Percentiles rank a stretch among this genome's conserved stretches.
These are phyloP conservation scores for Pyrenula aspistea DNA, from an alignment of 495 filamentous ascomycete genomes.

Conservation along the genomic window DNA sequence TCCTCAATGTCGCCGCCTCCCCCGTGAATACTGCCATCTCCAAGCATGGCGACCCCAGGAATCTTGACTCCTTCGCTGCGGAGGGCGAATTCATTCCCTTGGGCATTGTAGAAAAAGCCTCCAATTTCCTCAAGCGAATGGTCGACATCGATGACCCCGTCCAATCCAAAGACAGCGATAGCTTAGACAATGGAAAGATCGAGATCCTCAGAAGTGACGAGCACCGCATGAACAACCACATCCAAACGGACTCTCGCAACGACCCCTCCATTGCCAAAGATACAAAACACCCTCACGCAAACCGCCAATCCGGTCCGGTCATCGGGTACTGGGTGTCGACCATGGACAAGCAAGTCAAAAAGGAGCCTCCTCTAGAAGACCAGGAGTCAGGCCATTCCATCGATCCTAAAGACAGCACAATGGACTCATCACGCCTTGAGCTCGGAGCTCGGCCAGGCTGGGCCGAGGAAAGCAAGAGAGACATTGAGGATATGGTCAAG, in stretches of 20 bases:
- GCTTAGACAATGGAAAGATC: background rate
- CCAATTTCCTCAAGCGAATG: background rate
- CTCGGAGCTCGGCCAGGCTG: no score
- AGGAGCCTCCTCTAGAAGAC: background rate
- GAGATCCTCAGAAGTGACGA: background rate
- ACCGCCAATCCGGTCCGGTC: background rate
- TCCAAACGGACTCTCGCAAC: background rate
- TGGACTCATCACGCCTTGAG: no score
- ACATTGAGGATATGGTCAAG: background rate
- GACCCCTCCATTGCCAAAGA: background rate
- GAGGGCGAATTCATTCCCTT: background rate
- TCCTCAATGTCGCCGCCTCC: constrained; percentile 35
- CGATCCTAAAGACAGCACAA: no score
- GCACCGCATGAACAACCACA: background rate
- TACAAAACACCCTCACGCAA: background rate
- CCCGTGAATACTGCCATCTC: background rate
- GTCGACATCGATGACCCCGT: background rate
- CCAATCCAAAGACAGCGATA: background rate
- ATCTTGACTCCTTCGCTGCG: background rate
- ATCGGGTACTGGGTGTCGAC: background rate
- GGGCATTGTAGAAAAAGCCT: background rate
- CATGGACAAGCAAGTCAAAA: background rate
- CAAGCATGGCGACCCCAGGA: background rate
- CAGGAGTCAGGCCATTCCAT: no score
- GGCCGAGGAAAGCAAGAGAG: background rate